A percentile compares a stretch with the other conserved stretches of the same genome.
Evolutionary conservation across 352 stramenopile genomes (phyloP).

Genomic region (Phytophthora ramorum): DNA sequence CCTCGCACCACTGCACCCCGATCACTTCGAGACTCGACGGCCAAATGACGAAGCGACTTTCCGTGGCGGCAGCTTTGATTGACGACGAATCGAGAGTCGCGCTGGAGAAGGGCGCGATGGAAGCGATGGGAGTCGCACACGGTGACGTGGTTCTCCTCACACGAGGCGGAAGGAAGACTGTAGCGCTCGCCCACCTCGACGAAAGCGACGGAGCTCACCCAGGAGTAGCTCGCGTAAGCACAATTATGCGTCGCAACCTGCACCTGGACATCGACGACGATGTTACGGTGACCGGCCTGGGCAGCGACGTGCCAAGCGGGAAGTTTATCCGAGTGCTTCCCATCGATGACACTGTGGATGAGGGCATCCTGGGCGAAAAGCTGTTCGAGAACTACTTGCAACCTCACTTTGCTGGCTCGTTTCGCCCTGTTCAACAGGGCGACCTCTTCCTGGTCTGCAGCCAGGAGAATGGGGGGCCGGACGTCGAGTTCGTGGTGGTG

Average conservation of each 20-base stretch:
- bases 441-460: conserved; percentile 20
- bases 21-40: too few relatives aligned
- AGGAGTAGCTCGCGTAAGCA: conserved; percentile 17
- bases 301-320: conserved; percentile 19
- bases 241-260: conserved; percentile 33
- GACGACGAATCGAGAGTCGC: conserved; percentile 22
- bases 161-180: conserved; percentile 18
- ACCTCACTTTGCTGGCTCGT: conserved; percentile 22
- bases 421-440: conserved; percentile 25
- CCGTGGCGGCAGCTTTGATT: conserved; percentile 18
- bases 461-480: neutral
- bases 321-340: conserved; percentile 27
- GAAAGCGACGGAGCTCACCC: conserved; percentile 27
- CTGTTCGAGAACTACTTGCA: conserved; percentile 32
- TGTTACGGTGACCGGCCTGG: conserved; percentile 17
- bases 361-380: conserved; percentile 16
- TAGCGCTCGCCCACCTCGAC: conserved; percentile 22
- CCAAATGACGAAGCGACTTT: conserved; percentile 20
- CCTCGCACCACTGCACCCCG: too few relatives aligned
- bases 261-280: conserved; percentile 22
- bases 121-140: conserved; percentile 15
- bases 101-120: conserved; percentile 21
- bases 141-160: conserved; percentile 27
- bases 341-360: conserved; percentile 31
- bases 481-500: conserved; percentile 32